Base-by-base conservation (phyloP, 306 rosid species). In the Luffa acutangula region DNA sequence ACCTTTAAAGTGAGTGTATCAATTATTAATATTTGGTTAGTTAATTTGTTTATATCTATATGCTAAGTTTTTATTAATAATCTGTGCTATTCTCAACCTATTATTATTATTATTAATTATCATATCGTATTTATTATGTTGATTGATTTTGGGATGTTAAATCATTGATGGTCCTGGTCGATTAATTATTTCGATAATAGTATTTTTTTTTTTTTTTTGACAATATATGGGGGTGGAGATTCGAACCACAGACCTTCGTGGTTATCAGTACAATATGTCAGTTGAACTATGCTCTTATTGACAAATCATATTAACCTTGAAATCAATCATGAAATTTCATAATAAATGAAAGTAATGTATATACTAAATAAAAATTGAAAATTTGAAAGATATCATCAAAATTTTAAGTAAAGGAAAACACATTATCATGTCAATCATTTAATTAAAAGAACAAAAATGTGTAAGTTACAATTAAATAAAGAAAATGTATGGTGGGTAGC, bases 101-200 rank as follows among this genome's bases (percentile, higher is more conserved):
- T 13, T 34, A 63, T 5, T 63, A 54, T 54, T 54, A 17, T 33
- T 63, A 36, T 12, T 34, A 2, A 63, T 63, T 63, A 1, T 63
- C n/a, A 63, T 63, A 33, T 13, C 34, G 13, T 62, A 12, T 14
- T 62, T 54, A 54, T 15, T 52, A 14, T 48, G 9, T 7, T 42
- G 9, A 42, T 7, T 42, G 46, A 42, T 6, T 42, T 42, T 6
- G 46, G 1, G 46, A 42, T 5, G 46, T 6, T 42, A 7, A 42
- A 42, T 5, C 31, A 54, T 54, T 1, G 1, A 0, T 6, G 18
- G 9, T 18, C 0, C 1, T 18, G 0, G 1, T 54, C 31, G n/a
- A 18, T 54, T 54, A 54, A 0, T 18, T 54, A 2, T n/a, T 54
- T 25, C 1, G 31, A 25, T 0, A 25, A 25, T 25, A 25, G 31